phyloP scores from a whole-genome alignment of 345 rosid genomes.

The Arabis hirsuta region DNA sequence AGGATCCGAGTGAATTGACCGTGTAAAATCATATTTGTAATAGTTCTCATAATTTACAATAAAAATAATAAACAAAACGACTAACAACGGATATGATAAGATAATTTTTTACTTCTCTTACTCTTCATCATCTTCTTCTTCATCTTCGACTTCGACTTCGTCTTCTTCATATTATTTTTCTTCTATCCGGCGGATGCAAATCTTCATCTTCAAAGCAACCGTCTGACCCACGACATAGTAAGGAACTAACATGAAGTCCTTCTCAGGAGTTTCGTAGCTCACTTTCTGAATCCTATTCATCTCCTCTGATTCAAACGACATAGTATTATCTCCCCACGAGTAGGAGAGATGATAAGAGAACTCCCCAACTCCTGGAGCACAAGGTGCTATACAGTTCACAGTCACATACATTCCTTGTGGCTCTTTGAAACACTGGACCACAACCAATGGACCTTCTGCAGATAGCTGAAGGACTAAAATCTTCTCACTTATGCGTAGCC shows the following conservation, averaged over 20 bases:
- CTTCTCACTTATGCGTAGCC: fast-evolving
- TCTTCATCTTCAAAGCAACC: not conserved
- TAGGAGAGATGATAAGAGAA: not conserved
- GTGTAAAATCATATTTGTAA: no score
- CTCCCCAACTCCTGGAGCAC: not conserved
- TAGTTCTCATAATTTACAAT: no score
- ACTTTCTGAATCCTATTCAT: constrained; percentile 8
- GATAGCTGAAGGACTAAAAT: not conserved
- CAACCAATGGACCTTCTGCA: not conserved
- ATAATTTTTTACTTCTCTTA: no score
- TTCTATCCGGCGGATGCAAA: constrained; percentile 1
- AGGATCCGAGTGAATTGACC: no score
- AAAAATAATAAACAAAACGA: no score
- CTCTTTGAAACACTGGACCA: not conserved
- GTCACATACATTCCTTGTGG: not conserved
- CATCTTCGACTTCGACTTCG: no score
- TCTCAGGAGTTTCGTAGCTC: not conserved
- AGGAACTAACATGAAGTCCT: not conserved
- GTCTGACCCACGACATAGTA: not conserved
- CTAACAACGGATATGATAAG: no score
- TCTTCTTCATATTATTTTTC: no score
- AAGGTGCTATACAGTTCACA: constrained; percentile 13
- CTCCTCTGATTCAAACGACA: not conserved
- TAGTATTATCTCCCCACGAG: not conserved
- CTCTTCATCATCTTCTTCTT: no score